Base-by-base conservation (phyloP, 2,329 filamentous ascomycete genomes). In the Verticillium dahliae region DNA sequence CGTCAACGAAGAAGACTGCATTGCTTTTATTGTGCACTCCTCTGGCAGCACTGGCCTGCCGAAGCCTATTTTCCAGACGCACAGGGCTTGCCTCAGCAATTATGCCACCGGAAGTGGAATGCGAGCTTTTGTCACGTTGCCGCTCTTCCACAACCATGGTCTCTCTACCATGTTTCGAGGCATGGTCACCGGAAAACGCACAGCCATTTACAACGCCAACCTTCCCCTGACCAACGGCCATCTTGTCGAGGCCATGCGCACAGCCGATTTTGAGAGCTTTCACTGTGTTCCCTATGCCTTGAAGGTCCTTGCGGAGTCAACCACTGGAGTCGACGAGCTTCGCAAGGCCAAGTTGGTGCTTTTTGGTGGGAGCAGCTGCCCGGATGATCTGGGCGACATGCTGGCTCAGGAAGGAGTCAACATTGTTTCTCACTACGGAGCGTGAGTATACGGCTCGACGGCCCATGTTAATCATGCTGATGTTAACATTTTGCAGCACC, bases 241-340 rank as follows among this genome's bases (percentile, higher is more conserved):
- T 38, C 67, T 83, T 9, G 67, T 81, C 0, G 69, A 72, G 22
- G 76, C 75, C 3, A 71, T 83, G 68, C 67, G 72, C 2, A 68
- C 69, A 0, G 67, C 76, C 31, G 68, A 76, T 45, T 75, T 80
- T 0, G 75, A 85, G 58, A 77, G 81, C 45, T 77, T 86, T 58
- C 80, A 84, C 63, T 78, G 75, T 31, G 85, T 87, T 2, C 85
- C 85, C 0, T 87, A 86, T 62, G 78, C 81, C 0, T 68, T 87
- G 45, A 85, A 85, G 65, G 71, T 87, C 1, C 74, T 87, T 0
- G 78, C 80, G 0, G 85, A 87, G 67, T 78, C 78, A 0, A 72
- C 79, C 1, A 77, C 79, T 11, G 85, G 84, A 0, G 74, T 84
- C 6, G 69, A 76, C 4, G 71, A 70, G 11, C 69, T 85, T 41